These are phyloP conservation scores for Rutidosis leptorrhynchoides DNA, from an alignment of 129 eudicot species.

Conservation along the genomic window DNA sequence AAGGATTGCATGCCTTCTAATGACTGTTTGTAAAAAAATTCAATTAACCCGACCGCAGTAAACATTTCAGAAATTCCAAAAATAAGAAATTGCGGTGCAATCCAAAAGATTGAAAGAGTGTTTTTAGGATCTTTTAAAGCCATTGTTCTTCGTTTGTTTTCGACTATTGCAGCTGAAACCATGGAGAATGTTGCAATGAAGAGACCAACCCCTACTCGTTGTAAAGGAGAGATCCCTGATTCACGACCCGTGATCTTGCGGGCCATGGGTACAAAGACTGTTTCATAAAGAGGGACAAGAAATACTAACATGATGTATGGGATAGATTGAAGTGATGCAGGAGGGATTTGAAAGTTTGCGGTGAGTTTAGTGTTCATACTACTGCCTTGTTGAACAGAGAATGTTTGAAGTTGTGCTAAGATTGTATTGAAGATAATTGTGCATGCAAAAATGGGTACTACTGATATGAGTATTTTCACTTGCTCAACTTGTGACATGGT, in stretches of 20 bases:
- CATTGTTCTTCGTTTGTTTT: constrained; percentile 53
- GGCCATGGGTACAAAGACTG: constrained; percentile 57
- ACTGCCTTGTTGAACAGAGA: constrained; percentile 77
- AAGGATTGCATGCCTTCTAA: constrained; percentile 75
- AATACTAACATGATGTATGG: constrained; percentile 66
- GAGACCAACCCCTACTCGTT: constrained; percentile 68
- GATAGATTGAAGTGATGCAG: constrained; percentile 77
- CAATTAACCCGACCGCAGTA: constrained; percentile 76
- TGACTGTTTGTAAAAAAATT: constrained; percentile 79
- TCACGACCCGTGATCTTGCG: constrained; percentile 50
- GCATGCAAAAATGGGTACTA: constrained; percentile 76
- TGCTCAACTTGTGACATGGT: constrained; percentile 75
- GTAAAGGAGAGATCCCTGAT: constrained; percentile 74
- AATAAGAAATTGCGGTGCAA: constrained; percentile 73
- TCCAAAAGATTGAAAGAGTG: constrained; percentile 64
- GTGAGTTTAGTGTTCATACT: constrained; percentile 55
- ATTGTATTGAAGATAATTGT: constrained; percentile 80
- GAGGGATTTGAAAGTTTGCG: constrained; percentile 57
- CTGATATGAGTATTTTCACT: constrained; percentile 66
- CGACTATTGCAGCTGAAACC: constrained; percentile 75
- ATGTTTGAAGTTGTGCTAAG: constrained; percentile 81
- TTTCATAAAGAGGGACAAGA: constrained; percentile 71
- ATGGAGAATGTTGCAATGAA: constrained; percentile 84
- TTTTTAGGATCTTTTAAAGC: constrained; percentile 25
- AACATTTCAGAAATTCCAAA: constrained; percentile 90